Percentiles rank a stretch among this genome's conserved stretches.
These are phyloP conservation scores for Pulveroboletus ravenelii DNA, from an alignment of 768 basidiomycete genomes.

Conservation along the genomic window DNA sequence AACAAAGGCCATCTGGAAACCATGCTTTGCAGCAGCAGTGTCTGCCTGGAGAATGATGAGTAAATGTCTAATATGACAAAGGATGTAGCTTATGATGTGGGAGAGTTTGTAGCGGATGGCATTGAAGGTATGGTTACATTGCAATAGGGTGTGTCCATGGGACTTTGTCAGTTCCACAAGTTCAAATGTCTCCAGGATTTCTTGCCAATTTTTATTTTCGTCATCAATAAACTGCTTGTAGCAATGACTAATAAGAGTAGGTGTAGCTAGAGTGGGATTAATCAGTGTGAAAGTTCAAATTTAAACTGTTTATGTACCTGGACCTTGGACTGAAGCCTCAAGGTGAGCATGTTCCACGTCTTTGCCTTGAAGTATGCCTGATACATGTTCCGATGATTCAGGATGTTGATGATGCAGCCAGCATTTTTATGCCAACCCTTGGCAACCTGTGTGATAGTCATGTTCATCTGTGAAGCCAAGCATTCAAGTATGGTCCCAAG, in stretches of 20 bases:
- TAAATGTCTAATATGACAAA: neutral
- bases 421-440: neutral
- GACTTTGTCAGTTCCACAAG: neutral
- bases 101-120: neutral
- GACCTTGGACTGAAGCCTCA: neutral
- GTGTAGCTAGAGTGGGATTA: neutral
- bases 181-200: neutral
- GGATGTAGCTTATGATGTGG: neutral
- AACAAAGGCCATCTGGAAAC: neutral
- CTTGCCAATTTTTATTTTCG: neutral
- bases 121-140: neutral
- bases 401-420: neutral
- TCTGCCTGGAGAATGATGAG: neutral
- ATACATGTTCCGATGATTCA: neutral
- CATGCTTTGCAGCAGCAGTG: neutral
- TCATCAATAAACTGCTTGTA: neutral
- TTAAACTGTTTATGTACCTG: neutral
- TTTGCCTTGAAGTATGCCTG: neutral
- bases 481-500: neutral
- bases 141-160: neutral
- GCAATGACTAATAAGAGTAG: neutral
- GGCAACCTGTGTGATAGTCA: neutral
- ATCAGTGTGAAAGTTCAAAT: too few relatives aligned
- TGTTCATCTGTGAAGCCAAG: neutral
- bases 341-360: neutral